Base-by-base conservation (phyloP, 2,329 filamentous ascomycete genomes). In the Alternaria triticina region DNA sequence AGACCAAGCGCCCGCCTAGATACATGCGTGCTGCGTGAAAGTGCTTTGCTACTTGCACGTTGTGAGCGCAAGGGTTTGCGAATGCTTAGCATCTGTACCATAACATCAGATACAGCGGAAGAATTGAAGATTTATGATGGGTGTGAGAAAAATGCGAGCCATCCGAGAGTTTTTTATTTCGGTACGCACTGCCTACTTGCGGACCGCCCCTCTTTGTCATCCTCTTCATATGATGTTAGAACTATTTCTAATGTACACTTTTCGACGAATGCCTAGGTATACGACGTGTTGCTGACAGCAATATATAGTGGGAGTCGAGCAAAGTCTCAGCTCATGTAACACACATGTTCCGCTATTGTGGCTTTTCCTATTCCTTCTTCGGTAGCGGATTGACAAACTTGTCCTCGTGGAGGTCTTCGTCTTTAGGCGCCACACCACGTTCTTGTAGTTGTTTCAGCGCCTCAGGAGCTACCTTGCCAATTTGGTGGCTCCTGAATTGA, bases 361-460 rank as follows among this genome's bases (percentile, higher is more conserved):
- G 6, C 12, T 20, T 27, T 10, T 3, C 4, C 25, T 30, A 36
- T 5, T 55, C 36, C 51, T 55, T 46, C 57, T 55, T 60, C 10
- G 61, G 57, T 12, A 50, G 44, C 20, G 61, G 57, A 23, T 59
- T 64, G 40, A 47, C 50, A 27, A 64, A 67, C 43, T 57, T 65
- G n/a, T 69, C 62, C 28, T 66, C 65, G 30, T 70, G 54, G 7
- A 64, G 59, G 13, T 69, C 8, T 23, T 52, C 8, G 20, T 13
- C 69, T 22, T 61, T 36, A 7, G 67, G 55, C 15, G 63, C 56
- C 22, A 67, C n/a, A 15, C 64, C 66, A 30, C 56, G 64, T 54
- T 70, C 64, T 57, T 72, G 66, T 51, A 74, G 30, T 7, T 69
- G 36, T 11, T 49, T 55, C 11, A 74, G 47, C 5, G 61, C 17